Base-by-base conservation (phyloP, 352 stramenopile species). In the Elongisporangium undulatum region DNA sequence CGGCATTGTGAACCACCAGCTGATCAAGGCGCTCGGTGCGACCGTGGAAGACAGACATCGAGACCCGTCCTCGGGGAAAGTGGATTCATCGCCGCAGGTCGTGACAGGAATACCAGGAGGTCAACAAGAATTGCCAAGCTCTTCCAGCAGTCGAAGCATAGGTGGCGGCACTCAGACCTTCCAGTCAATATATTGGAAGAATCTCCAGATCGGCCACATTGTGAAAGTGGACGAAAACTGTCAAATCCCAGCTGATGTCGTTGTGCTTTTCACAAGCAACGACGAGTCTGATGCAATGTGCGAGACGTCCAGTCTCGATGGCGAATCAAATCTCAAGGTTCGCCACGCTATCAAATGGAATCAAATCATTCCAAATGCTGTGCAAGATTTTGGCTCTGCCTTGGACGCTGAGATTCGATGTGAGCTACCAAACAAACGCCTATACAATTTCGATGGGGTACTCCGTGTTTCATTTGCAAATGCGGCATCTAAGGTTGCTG, bases 201-300 rank as follows among this genome's bases (percentile, higher is more conserved):
- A 94, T 26, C 59, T 98, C 13, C 78, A 82, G 0, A 88, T 97
- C 0, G 94, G 94, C 0, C 80, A 96, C 29, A 62, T 98, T 16
- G 71, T 98, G 12, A 88, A 92, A 24, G 75, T 98, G 16, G 58
- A 84, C 48, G 89, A 98, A 62, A 75, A 87, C 21, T 82, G 97
- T 26, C 81, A 94, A 39, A 83, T 98, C 12, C 94, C 95, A 6
- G 94, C 95, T 0, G 95, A 99, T 61, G 58, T 99, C 3, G 80
- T 98, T 0, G 56, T 98, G 3, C 71, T 99, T 1, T 85, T 91
- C 29, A 85, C 85, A 0, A 96, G 85, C 26, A 75, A 90, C 48
- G 71, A 90, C 8, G 81, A 72, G 19, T 77, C 77, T 0, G 74
- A 87, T 66, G 82, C 68, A 20, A 91, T 92, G 77, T 89, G 83